Conservation (phyloP, 208 protist species). For the Plasmodiophora brassicae region DNA sequence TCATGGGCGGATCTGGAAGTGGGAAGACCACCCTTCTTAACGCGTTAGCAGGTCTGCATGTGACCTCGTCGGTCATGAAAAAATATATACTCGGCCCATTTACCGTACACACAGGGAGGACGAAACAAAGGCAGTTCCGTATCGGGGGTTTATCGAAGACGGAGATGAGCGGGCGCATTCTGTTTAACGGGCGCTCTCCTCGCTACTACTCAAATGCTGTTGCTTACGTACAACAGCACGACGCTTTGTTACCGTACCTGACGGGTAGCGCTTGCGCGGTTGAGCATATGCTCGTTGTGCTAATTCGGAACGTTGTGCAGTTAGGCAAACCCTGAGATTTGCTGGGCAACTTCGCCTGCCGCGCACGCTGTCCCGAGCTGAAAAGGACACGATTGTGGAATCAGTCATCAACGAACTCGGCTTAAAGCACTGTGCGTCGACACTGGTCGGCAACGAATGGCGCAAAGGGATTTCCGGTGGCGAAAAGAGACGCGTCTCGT, state of each 20-base stretch:
- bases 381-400: neutral
- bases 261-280: too few relatives aligned
- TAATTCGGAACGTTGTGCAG: too few relatives aligned
- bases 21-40: constrained; percentile 13
- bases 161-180: neutral
- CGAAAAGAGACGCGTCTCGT: neutral
- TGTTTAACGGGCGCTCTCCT: neutral
- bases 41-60: neutral
- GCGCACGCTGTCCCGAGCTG: neutral
- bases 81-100: neutral
- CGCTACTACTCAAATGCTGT: neutral
- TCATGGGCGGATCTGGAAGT: constrained; percentile 26
- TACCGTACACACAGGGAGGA: neutral
- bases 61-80: neutral
- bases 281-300: too few relatives aligned
- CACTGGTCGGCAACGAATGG: constrained; percentile 1
- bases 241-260: neutral
- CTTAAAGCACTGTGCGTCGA: neutral
- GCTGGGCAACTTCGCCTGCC: neutral
- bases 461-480: neutral
- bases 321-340: constrained; percentile 5
- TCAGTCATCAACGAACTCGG: neutral
- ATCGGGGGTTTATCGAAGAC: neutral
- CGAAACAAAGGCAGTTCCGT: neutral
- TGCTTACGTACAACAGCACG: neutral